Evolutionary conservation across 177 flowering plant species (phyloP), one percentile per base, ranked within the genome.

Genomic region (Vitis hybrid): DNA sequence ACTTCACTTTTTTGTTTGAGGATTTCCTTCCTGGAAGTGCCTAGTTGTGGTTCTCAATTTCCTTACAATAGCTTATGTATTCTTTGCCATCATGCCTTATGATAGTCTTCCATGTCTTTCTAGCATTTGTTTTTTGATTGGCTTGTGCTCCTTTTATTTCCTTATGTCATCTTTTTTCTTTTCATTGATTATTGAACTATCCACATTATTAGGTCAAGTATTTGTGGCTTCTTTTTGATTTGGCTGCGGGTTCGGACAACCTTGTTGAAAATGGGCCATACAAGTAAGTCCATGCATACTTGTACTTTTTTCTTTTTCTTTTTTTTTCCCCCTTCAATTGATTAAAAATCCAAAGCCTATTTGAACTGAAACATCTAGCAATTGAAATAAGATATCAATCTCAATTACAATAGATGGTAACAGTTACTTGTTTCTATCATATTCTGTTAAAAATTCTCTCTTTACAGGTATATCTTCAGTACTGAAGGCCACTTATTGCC

Each of bases 401-500:
- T 12, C 40, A 9, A 12, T 14, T 13, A 10, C 12, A 19, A 32
- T 32, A 6, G 7, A 15, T 49, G 17, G 48, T 19, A 13, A 54
- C 48, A 14, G 52, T 27, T 54, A 51, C 68, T 27, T 65, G 11
- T 50, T 12, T 27, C 56, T 52, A 30, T 21, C 52, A 18, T 19
- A 35, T 35, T 40, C 4, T 12, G 17, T 13, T 9, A 55, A 57
- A 52, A 60, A 9, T 40, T 75, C 19, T 64, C 54, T 49, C 18
- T 67, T 40, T 75, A 15, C 81, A 95, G 99, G 82, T 95, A 95
- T 67, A 73, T 95, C 67, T 95, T 95, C 73, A 95, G 91, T 80
- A 95, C 99, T 6, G 99, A 95, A 81, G 99, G 99, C 55, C 99
- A 95, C 74, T 75, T 95, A 68, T 67, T 95, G 70, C 99, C 99